A percentile compares a stretch with the other conserved stretches of the same genome.
Conservation (phyloP, 2,329 filamentous ascomycete species). For the Truncatella angustata region DNA sequence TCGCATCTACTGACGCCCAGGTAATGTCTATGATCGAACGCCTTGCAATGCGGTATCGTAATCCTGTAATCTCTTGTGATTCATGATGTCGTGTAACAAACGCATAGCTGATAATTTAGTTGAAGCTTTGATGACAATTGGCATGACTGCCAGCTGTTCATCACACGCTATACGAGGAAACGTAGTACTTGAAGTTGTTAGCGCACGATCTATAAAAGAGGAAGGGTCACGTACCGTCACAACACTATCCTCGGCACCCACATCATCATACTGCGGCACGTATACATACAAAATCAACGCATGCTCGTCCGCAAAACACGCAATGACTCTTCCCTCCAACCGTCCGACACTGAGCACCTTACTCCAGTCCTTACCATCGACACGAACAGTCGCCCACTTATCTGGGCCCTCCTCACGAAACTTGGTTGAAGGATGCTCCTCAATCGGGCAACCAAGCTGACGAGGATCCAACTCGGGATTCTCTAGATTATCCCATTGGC, state of each 20-base stretch:
- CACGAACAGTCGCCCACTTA: conserved; percentile 83
- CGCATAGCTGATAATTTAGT: background rate
- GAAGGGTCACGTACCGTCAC: conserved; percentile 61
- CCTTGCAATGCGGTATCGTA: background rate
- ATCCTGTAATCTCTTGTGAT: too few species aligned
- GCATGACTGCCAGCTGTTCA: too few species aligned
- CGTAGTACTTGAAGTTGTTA: conserved; percentile 26
- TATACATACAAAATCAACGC: conserved; percentile 84
- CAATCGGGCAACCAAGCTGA: conserved; percentile 69
- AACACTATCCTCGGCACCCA: conserved; percentile 65
- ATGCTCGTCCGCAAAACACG: conserved; percentile 80
- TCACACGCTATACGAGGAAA: conserved; percentile 27
- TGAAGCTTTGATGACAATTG: too few species aligned
- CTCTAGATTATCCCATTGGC: conserved; percentile 78
- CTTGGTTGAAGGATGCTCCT: conserved; percentile 76
- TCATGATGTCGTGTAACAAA: background rate
- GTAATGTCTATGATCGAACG: background rate
- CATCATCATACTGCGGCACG: conserved; percentile 68
- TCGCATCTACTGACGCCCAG: too few species aligned
- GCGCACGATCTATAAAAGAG: background rate
- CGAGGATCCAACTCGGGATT: conserved; percentile 85
- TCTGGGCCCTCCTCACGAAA: conserved; percentile 77
- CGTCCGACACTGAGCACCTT: conserved; percentile 89
- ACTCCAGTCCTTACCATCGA: conserved; percentile 94
- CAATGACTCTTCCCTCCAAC: conserved; percentile 87